Evolutionary conservation across 2,329 filamentous ascomycete species (phyloP), one percentile per base, ranked within the genome.

Genomic region (Ophiostoma perfectum): DNA sequence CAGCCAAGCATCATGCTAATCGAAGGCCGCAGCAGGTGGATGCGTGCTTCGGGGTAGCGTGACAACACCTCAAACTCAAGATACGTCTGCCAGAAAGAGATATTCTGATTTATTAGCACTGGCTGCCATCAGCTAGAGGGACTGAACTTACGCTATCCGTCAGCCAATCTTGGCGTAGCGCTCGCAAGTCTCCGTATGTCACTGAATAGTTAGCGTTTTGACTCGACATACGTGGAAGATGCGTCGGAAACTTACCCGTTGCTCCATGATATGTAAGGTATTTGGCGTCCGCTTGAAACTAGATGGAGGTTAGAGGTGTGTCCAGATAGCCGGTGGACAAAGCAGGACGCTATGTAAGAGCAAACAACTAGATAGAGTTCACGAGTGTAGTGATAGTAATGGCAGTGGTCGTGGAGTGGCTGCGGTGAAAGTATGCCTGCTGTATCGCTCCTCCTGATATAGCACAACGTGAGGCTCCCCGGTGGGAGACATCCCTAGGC

Each of bases 31-130:
- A 99, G 88, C 68, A 99, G 90, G 70, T 94, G 84, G 76, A 99
- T 97, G 72, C 92, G 87, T 27, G 92, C 92, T 75, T 91, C 88
- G 9, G 91, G 91, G 76, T 90, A 96, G 73, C 88, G 86, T 42
- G 83, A 82, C 41, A 99, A 88, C 70, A 92, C 88, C 81, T 98
- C 94, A 71, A 88, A 91, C 78, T 99, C 95, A 72, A 99, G 88
- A 77, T 91, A 96, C 84, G 98, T 94, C 84, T 98, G 91, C 94
- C 95, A 99, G 77, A 99, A 98, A 66, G 92, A 90, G 73, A 99
- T 98, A 74, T 93, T 93, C 91, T 94, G 73, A 39, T 38, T 4
- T 41, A 71, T 76, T 72, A 76, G 74, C 65, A 36, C 18, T n/a
- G 8, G 27, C 12, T 14, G 42, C 7, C 38, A 63, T 14, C 7